Conservation (phyloP, 2,329 filamentous ascomycete genomes). For the Geosmithia putterillii region DNA sequence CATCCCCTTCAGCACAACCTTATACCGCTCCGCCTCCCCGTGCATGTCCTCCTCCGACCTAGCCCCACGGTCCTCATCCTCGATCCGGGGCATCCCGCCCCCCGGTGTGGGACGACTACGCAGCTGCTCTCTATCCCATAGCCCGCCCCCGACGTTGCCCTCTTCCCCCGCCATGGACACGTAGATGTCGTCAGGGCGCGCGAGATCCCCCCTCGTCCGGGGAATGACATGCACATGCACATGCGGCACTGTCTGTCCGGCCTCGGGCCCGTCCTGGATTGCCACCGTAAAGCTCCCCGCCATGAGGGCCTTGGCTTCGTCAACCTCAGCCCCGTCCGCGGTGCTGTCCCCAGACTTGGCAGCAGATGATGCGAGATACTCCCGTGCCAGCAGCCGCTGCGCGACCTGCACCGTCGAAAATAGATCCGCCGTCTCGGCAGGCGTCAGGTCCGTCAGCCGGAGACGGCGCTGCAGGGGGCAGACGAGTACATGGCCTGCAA, state of each 20-base stretch:
- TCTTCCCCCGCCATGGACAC: constrained; percentile 71
- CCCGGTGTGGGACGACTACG: constrained; percentile 32
- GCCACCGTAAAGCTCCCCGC: constrained; percentile 82
- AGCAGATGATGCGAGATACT: constrained; percentile 39
- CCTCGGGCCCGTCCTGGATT: constrained; percentile 82
- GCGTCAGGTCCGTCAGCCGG: constrained; percentile 63
- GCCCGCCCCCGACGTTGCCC: constrained; percentile 64
- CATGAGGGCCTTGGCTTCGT: constrained; percentile 16
- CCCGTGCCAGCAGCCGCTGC: constrained; percentile 56
- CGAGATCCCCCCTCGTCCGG: constrained; percentile 44
- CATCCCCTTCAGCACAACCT: constrained; percentile 32
- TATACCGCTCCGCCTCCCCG: constrained; percentile 60
- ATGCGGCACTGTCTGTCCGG: constrained; percentile 89
- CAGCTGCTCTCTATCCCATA: constrained; percentile 50
- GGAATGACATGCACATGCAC: constrained; percentile 91
- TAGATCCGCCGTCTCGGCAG: constrained; percentile 64
- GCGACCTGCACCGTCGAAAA: constrained; percentile 79
- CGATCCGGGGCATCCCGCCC: constrained; percentile 54
- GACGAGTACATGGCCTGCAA: constrained; percentile 87
- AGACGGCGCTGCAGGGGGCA: constrained; percentile 60
- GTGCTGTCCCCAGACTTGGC: too few species aligned
- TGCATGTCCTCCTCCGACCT: constrained; percentile 67
- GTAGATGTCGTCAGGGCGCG: constrained; percentile 60
- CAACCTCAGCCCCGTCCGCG: not conserved
- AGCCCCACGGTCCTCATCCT: constrained; percentile 56